These are phyloP conservation scores for Gymnopilus dilepis DNA, from an alignment of 768 basidiomycete genomes.

Conservation along the genomic window DNA sequence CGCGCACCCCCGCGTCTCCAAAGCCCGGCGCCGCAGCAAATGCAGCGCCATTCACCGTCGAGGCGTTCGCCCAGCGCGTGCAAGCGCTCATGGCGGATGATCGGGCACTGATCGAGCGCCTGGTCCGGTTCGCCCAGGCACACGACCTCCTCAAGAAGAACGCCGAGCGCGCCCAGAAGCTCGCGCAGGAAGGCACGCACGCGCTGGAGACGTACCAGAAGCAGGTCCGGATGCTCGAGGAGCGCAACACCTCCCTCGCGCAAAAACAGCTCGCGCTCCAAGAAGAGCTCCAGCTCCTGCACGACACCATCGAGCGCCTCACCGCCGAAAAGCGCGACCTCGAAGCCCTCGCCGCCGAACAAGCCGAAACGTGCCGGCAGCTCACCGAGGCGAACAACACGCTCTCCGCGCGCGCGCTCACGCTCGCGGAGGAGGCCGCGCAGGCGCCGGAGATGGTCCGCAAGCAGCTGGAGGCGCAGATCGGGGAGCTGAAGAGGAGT, in stretches of 20 bases:
- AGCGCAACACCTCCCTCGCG: constrained; percentile 62
- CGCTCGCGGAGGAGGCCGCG: constrained; percentile 73
- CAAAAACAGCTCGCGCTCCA: constrained; percentile 35
- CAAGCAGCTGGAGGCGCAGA: constrained; percentile 67
- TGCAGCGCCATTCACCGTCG: constrained; percentile 64
- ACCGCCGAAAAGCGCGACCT: constrained; percentile 67
- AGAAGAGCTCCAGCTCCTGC: constrained; percentile 67
- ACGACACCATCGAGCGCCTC: constrained; percentile 63
- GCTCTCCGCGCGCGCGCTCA: constrained; percentile 73
- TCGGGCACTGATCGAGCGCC: constrained; percentile 79
- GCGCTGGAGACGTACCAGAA: constrained; percentile 91
- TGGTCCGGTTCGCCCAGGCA: constrained; percentile 85
- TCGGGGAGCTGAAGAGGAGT: constrained; percentile 56
- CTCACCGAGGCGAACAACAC: constrained; percentile 81
- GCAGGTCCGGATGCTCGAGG: constrained; percentile 82
- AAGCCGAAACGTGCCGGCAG: constrained; percentile 74
- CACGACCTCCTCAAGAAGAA: constrained; percentile 92
- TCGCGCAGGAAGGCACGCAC: constrained; percentile 79
- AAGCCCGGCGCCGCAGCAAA: constrained; percentile 19
- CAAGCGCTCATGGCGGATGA: constrained; percentile 86
- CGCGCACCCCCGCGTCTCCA: constrained; percentile 31
- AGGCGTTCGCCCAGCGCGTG: constrained; percentile 78
- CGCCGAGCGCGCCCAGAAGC: constrained; percentile 88
- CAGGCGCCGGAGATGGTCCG: constrained; percentile 60
- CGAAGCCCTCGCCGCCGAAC: constrained; percentile 71